Evolutionary conservation across 2,329 filamentous ascomycete species (phyloP), one percentile per base, ranked within the genome.

Genomic region (Neoscytalidium dimidiatum): DNA sequence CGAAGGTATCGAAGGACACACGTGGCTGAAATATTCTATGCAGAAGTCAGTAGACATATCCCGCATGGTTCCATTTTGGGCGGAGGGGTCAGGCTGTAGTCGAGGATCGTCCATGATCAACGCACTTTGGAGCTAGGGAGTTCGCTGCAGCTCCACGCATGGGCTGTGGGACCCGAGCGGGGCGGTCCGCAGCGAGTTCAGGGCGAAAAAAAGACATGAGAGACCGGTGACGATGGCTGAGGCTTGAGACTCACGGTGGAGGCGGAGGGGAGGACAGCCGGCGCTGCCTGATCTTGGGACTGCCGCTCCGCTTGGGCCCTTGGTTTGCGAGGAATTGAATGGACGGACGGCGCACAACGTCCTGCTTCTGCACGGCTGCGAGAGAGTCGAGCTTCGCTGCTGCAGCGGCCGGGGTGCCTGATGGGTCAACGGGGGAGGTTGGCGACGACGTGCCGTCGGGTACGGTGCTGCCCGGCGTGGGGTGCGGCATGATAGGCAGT

Each of bases 1-100:
- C 86, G 72, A 92, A 91, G 1, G 89, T 92, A 75, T 92, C 88
- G 73, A 92, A 92, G n/a, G 87, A 89, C 35, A 92, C 88, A 68
- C 88, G 88, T 48, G 85, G 82, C 65, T 88, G 83, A 74, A 90
- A 92, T 64, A 86, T 85, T 64, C 86, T 87, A 67, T 66, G 29
- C 28, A 21, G 11, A n/a, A 3, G 44, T 51, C 44, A 62, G 44
- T n/a, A 51, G 29, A 28, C 13, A 5, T 3, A 9, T 44, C 17
- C 28, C 57, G 23, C 23, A 29, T 51, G 14, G 26, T 28, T n/a
- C 19, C 17, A 8, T 35, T 9, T 41, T 9, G 44, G n/a, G 19
- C 17, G 19, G 7, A 41, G 28, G 7, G 8, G n/a, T 4, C 6
- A 35, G 23, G 9, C 17, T 23, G 13, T 14, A n/a, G 58, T 35